Evolutionary conservation across 1,284 basidiomycete genomes (phyloP).

Genomic region (Testicularia cyperi): DNA sequence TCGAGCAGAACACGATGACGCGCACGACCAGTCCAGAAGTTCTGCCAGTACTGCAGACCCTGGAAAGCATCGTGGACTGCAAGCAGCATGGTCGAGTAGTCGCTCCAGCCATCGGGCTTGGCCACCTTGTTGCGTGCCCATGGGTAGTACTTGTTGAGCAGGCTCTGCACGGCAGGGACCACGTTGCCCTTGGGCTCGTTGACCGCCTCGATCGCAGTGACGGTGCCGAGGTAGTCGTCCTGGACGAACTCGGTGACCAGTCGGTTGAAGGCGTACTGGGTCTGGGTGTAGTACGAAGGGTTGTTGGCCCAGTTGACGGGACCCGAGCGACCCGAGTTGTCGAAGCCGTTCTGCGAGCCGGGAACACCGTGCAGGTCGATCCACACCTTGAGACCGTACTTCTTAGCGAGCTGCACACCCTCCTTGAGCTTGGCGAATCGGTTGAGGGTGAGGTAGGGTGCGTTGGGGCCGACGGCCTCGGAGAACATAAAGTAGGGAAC

Average conservation of each 20-base stretch:
- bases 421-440: conserved; percentile 65
- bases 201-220: conserved; percentile 51
- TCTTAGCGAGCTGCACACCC: conserved; percentile 76
- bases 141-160: conserved; percentile 40
- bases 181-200: conserved; percentile 54
- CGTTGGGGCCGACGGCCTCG: conserved; percentile 76
- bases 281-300: conserved; percentile 71
- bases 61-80: conserved; percentile 86
- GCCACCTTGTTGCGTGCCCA: conserved; percentile 49
- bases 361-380: conserved; percentile 68
- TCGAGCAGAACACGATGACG: conserved; percentile 45
- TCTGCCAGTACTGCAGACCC: conserved; percentile 68
- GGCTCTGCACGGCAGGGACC: conserved; percentile 14
- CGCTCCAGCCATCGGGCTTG: conserved; percentile 26
- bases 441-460: conserved; percentile 83
- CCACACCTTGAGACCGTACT: conserved; percentile 77
- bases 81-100: conserved; percentile 42
- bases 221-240: conserved; percentile 35
- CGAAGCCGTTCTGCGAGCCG: conserved; percentile 61
- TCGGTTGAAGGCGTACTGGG: conserved; percentile 70
- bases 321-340: conserved; percentile 70
- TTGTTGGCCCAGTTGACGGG: conserved; percentile 74
- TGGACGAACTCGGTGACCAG: conserved; percentile 54
- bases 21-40: conserved; percentile 53
- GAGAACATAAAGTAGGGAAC: conserved; percentile 81